phyloP scores from a whole-genome alignment of 495 filamentous ascomycete species.

The Entonaema liquescens region DNA sequence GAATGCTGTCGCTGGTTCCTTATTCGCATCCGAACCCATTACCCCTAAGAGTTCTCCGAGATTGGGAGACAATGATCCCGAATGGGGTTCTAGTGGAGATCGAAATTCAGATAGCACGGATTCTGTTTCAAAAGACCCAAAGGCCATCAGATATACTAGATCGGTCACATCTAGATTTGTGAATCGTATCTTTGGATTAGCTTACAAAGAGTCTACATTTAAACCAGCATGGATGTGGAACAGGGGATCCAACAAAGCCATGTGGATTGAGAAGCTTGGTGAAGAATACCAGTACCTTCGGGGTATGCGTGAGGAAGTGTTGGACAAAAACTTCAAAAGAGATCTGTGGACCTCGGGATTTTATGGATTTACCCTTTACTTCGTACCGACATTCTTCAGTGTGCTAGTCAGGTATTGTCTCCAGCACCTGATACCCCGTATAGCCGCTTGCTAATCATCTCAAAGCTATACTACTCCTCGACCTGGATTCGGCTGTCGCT shows the following conservation, averaged over 20 bases:
- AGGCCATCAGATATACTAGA: neutral
- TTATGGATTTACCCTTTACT: neutral
- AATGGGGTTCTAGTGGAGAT: neutral
- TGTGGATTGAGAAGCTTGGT: slow-evolving; percentile 25
- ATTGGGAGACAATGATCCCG: neutral
- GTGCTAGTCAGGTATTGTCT: neutral
- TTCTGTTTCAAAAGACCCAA: neutral
- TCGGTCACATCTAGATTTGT: neutral
- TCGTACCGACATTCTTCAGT: neutral
- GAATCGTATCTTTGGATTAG: neutral
- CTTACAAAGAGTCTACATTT: slow-evolving; percentile 15
- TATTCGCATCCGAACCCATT: neutral
- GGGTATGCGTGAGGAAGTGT: neutral
- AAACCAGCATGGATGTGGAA: slow-evolving; percentile 34
- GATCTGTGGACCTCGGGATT: neutral
- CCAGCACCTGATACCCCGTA: neutral
- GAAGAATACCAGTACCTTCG: neutral
- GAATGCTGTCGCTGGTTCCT: neutral
- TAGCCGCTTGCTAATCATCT: neutral
- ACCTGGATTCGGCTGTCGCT: slow-evolving; percentile 18
- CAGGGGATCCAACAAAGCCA: slow-evolving; percentile 25
- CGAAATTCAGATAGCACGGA: neutral
- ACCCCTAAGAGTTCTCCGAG: neutral
- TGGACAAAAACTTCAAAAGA: neutral
- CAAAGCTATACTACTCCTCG: neutral